Conservation (phyloP, 176 grass and related monocot genomes). For the Ampelocalamus luodianensis region DNA sequence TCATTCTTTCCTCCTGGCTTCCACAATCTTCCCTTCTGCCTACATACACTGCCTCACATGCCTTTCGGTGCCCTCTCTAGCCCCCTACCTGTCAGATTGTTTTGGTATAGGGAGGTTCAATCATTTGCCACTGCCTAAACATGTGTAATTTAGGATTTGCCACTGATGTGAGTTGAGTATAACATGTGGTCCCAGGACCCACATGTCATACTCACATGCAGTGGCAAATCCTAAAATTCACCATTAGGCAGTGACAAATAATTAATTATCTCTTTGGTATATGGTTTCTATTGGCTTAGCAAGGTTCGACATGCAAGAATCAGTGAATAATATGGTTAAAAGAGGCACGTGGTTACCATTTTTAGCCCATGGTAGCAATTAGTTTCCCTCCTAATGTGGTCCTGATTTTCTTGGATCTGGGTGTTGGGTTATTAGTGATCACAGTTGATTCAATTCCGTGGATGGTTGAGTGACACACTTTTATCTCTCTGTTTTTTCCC, state of each 20-base stretch:
- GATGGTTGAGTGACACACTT: neutral
- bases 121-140: too few relatives aligned
- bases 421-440: neutral
- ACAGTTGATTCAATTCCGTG: constrained; percentile 20
- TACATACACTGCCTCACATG: neutral
- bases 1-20: neutral
- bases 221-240: too few relatives aligned
- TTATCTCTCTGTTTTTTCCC: neutral
- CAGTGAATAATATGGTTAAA: constrained; percentile 19
- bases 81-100: neutral
- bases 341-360: neutral
- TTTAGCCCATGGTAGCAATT: constrained; percentile 26
- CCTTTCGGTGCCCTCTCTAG: neutral
- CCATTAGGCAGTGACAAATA: too few relatives aligned
- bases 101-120: too few relatives aligned
- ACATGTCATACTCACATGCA: too few relatives aligned
- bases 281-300: neutral
- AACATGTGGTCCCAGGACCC: too few relatives aligned
- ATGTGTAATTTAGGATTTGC: too few relatives aligned
- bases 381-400: constrained; percentile 13
- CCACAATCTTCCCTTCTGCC: neutral
- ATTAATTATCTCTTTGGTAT: too few relatives aligned
- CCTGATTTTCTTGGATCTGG: constrained; percentile 14
- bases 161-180: too few relatives aligned
- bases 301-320: neutral